phyloP scores from a whole-genome alignment of 2,329 filamentous ascomycete genomes.

The Colletotrichum sp. region DNA sequence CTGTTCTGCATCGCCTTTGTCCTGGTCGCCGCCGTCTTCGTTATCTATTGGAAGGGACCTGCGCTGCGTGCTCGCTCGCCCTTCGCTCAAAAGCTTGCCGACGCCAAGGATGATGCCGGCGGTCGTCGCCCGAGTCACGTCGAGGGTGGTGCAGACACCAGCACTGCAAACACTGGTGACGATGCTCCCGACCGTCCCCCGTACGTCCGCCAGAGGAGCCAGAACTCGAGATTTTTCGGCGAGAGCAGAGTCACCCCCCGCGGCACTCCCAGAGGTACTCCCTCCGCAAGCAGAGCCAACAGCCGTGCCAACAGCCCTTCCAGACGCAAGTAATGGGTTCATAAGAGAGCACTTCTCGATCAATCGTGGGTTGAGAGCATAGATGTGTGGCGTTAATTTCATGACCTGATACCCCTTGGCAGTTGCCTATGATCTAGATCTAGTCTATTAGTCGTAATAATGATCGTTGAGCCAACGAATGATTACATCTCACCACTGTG shows the following conservation, averaged over 20 bases:
- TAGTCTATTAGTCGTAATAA: background rate
- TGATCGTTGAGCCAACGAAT: too few species aligned
- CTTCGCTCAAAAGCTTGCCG: constrained; percentile 68
- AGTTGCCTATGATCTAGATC: background rate
- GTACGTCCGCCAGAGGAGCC: constrained; percentile 33
- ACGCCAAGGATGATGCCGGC: constrained; percentile 31
- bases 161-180: constrained; percentile 25
- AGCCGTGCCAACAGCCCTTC: constrained; percentile 23
- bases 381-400: background rate
- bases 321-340: background rate
- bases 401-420: background rate
- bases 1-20: constrained; percentile 66
- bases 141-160: background rate
- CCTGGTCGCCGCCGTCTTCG: constrained; percentile 67
- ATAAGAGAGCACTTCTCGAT: background rate
- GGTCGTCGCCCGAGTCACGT: background rate
- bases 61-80: constrained; percentile 63
- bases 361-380: background rate
- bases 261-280: constrained; percentile 40
- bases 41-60: constrained; percentile 71
- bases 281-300: constrained; percentile 35
- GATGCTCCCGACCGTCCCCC: background rate
- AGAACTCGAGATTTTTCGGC: constrained; percentile 45
- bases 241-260: constrained; percentile 44
- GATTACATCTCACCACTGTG: too few species aligned